phyloP scores from a whole-genome alignment of 345 rosid species.

The Citrus sinensis region DVS_A1.0 CM039165.1:35401501-35402000 shows the following conservation, averaged over 20 bases:
- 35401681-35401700: neutral
- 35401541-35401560: slow-evolving; percentile 72
- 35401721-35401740: neutral
- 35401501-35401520: slow-evolving; percentile 10
- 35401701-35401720: neutral
- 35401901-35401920: slow-evolving; percentile 52
- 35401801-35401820: neutral
- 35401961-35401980: slow-evolving; percentile 32
- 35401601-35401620: slow-evolving; percentile 3
- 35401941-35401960: slow-evolving; percentile 90
- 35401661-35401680: neutral
- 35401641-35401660: neutral
- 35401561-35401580: slow-evolving; percentile 78
- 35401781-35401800: neutral
- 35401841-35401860: neutral
- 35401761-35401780: neutral
- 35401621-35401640: neutral
- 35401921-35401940: slow-evolving; percentile 70
- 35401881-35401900: neutral
- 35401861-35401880: neutral
- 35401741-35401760: neutral
- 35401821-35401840: neutral
- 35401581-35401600: slow-evolving; percentile 87
- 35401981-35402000: slow-evolving; percentile 4
- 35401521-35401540: slow-evolving; percentile 65